A percentile compares a stretch with the other conserved stretches of the same genome.
Evolutionary conservation across 345 rosid species (phyloP).

Genomic region (Lepidium aucheri): DNA sequence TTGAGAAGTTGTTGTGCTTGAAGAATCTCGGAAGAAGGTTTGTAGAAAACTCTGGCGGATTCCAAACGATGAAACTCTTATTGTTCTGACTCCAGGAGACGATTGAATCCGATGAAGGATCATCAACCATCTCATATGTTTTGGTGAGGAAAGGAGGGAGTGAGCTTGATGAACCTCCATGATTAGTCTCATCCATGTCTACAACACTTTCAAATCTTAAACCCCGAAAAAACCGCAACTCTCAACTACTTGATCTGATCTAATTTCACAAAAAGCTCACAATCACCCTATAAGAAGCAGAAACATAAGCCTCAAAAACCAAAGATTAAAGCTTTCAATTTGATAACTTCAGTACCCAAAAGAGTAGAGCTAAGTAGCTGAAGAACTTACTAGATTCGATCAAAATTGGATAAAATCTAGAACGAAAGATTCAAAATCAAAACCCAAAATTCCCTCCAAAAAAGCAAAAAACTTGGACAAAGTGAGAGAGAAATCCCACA

Average conservation of each 20-base stretch:
- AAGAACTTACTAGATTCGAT: neutral
- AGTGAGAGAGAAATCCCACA: neutral
- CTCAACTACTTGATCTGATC: neutral
- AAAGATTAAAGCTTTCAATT: neutral
- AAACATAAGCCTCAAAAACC: neutral
- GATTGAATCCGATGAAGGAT: conserved; percentile 55
- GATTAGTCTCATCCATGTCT: conserved; percentile 60
- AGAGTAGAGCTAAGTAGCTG: neutral
- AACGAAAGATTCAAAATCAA: neutral
- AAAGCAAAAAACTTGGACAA: neutral
- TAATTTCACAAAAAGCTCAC: neutral
- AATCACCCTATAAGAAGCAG: neutral
- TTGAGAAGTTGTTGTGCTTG: conserved; percentile 88
- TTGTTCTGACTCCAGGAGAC: conserved; percentile 74
- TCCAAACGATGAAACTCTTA: conserved; percentile 80
- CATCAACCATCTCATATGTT: conserved; percentile 94
- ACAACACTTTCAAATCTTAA: neutral
- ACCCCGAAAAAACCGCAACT: neutral
- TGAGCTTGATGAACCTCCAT: conserved; percentile 58
- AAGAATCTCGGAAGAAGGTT: conserved; percentile 82
- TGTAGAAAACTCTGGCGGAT: conserved; percentile 69
- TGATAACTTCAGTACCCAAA: neutral
- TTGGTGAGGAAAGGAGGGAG: conserved; percentile 85
- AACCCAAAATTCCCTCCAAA: conserved; percentile 17
- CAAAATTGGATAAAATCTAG: neutral